Base-by-base conservation (phyloP, 2,329 filamentous ascomycete genomes). In the Aspergillus neoniger region DNA sequence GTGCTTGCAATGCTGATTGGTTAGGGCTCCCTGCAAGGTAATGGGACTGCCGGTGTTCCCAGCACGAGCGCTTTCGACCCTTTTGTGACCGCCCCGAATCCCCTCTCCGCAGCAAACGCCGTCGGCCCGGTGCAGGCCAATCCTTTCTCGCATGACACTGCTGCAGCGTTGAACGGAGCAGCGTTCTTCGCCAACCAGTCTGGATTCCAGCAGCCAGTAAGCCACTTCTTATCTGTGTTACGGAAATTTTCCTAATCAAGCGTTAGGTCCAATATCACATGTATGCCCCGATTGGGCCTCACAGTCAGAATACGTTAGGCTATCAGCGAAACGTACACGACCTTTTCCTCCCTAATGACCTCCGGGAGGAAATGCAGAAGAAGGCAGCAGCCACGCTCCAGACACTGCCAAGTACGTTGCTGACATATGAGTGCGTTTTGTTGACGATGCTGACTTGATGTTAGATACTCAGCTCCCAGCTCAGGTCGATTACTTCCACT, bases 281-380 rank as follows among this genome's bases (percentile, higher is more conserved):
- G 12, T 99, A 99, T 75, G 91, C 92, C 32, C 92, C 93, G 0
- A 85, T 93, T 59, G 92, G 91, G 5, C 88, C 91, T n/a, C 86
- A 92, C 72, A 86, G 88, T 62, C 90, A 94, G 63, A 92, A 92
- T 64, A 82, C 96, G 30, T 82, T 91, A 66, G 87, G 90, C 2
- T 96, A 96, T 72, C 94, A 99, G 73, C 87, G 91, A 61, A 88
- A 89, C 59, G 88, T 91, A 1, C 91, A 96, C 71, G 93, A 98
- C 72, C 91, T 98, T 66, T 99, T 99, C 76, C 85, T 98, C 44
- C 87, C 92, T 0, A 93, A 96, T 70, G 88, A 91, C 61, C 77
- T 96, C 6, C 86, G 95, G 57, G 91, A 97, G 77, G 92, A 97
- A 32, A 79, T 96, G 63, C 92, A 96, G 72, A 92, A 90, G 77